phyloP scores from a whole-genome alignment of 257 asterid genomes.

The Capsicum pubescens region DNA sequence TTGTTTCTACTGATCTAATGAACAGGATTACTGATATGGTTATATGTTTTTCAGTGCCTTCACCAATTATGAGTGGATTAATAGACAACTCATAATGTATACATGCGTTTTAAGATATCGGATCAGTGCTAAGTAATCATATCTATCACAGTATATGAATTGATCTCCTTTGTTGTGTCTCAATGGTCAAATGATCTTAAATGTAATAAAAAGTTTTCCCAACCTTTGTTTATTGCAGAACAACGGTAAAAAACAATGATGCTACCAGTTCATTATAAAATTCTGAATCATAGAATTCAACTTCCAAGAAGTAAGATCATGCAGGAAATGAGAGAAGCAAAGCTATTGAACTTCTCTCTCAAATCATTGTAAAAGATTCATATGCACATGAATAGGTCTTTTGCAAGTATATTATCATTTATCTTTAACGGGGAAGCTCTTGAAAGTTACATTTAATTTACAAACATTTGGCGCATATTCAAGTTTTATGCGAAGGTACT shows the following conservation, averaged over 20 bases:
- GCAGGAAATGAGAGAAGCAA: too few species aligned
- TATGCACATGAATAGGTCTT: neutral
- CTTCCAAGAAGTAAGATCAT: too few species aligned
- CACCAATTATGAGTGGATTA: constrained; percentile 12
- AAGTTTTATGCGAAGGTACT: neutral
- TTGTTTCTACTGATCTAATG: neutral
- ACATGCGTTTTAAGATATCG: neutral
- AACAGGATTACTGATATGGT: neutral
- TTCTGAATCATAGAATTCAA: too few species aligned
- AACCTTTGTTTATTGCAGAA: neutral
- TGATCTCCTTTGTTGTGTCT: neutral
- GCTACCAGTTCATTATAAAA: too few species aligned
- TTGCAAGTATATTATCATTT: neutral
- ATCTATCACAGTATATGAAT: neutral
- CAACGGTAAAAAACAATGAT: too few species aligned
- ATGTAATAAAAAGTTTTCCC: neutral
- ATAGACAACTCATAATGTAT: neutral
- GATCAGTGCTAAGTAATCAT: neutral
- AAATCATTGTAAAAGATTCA: neutral
- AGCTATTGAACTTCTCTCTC: too few species aligned
- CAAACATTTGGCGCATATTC: neutral
- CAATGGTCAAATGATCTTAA: neutral
- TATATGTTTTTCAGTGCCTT: neutral
- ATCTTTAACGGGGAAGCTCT: neutral
- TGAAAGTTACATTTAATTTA: neutral